Evolutionary conservation across 805 yeast genomes (phyloP).

Genomic region (Candida oleophila): DNA sequence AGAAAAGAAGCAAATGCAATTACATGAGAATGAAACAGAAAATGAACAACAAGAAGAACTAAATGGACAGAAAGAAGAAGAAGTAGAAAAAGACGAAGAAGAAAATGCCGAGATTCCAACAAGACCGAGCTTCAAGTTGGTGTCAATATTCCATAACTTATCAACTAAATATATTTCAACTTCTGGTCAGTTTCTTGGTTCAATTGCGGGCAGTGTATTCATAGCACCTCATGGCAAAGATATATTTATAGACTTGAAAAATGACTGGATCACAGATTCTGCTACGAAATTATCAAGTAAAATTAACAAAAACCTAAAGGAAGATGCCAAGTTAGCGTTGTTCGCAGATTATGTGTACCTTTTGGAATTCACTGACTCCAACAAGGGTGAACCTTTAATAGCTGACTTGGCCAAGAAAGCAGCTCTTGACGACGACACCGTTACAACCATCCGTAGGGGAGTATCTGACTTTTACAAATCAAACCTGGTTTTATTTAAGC

Average conservation of each 20-base stretch:
- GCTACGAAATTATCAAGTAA: not conserved
- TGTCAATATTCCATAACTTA: conserved; percentile 18
- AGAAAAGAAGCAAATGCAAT: no score
- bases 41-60: conserved; percentile 2
- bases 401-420: not conserved
- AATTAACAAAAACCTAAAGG: not conserved
- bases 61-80: not conserved
- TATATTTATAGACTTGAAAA: conserved; percentile 25
- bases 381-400: not conserved
- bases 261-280: conserved; percentile 24
- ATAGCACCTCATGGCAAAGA: conserved; percentile 14
- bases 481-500: conserved; percentile 22
- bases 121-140: conserved; percentile 19
- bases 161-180: conserved; percentile 6
- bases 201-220: conserved; percentile 21
- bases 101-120: conserved; percentile 5
- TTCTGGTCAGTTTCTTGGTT: conserved; percentile 1
- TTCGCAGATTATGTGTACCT: conserved; percentile 25
- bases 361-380: conserved; percentile 9
- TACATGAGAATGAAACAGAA: not conserved
- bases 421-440: conserved; percentile 15
- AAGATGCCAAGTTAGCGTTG: conserved; percentile 5
- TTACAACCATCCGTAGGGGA: conserved; percentile 17
- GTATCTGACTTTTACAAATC: conserved; percentile 29
- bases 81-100: conserved; percentile 1